These are phyloP conservation scores for Fagus sylvatica DNA, from an alignment of 306 rosid genomes.

Conservation along the genomic window DNA sequence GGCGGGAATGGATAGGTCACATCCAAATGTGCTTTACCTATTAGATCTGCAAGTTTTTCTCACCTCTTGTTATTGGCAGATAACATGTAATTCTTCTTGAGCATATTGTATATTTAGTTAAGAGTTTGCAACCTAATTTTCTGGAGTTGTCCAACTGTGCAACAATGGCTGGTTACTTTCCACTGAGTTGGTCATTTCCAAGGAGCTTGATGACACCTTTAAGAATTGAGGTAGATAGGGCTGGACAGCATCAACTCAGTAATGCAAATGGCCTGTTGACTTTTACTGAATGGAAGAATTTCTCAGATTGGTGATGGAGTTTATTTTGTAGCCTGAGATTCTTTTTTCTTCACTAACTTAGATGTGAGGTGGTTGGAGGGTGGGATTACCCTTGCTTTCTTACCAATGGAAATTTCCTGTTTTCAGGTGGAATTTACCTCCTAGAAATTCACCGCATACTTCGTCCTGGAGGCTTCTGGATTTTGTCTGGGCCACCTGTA, in stretches of 20 bases:
- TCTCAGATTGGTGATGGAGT: too few relatives aligned
- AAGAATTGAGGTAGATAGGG: too few relatives aligned
- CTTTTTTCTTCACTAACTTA: neutral
- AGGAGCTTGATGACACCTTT: too few relatives aligned
- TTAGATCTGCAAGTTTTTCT: constrained; percentile 16
- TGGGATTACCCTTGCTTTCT: neutral
- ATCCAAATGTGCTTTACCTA: constrained; percentile 4
- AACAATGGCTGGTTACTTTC: too few relatives aligned
- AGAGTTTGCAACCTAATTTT: neutral
- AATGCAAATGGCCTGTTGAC: too few relatives aligned
- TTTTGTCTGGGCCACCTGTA: constrained; percentile 94
- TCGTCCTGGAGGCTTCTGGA: constrained; percentile 98
- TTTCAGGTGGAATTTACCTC: constrained; percentile 89
- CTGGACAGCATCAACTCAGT: too few relatives aligned
- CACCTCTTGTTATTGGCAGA: neutral
- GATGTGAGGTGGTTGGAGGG: too few relatives aligned
- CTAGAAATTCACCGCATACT: constrained; percentile 85
- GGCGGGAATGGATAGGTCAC: neutral
- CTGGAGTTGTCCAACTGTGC: neutral
- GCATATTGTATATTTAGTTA: neutral
- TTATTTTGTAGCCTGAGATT: neutral
- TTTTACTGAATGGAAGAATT: too few relatives aligned
- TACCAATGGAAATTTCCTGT: constrained; percentile 9
- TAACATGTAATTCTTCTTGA: constrained; percentile 10
- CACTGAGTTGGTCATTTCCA: too few relatives aligned